Evolutionary conservation across 768 basidiomycete species (phyloP).

Genomic region (Hortiboletus flavorubellus): DNA sequence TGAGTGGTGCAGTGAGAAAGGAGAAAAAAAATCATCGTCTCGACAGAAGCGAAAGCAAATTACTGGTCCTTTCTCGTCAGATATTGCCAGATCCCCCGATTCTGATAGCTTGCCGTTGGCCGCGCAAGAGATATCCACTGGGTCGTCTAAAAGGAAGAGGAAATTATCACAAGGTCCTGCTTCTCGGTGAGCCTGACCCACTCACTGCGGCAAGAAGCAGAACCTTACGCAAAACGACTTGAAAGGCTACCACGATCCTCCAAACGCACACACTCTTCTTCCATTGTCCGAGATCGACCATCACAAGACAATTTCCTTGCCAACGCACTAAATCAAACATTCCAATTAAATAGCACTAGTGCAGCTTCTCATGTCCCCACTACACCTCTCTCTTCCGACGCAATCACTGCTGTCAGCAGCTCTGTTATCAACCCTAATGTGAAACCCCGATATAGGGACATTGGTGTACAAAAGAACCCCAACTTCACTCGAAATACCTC

Average conservation of each 20-base stretch:
- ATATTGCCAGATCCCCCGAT: neutral
- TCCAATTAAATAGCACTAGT: slow-evolving; percentile 21
- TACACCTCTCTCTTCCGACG: slow-evolving; percentile 4
- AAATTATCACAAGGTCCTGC: slow-evolving; percentile 20
- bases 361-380: slow-evolving; percentile 4
- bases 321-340: slow-evolving; percentile 29
- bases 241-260: slow-evolving; percentile 18
- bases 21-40: neutral
- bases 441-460: slow-evolving; percentile 15
- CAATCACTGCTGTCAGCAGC: slow-evolving; percentile 1
- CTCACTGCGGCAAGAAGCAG: slow-evolving; percentile 30
- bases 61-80: neutral
- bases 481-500: slow-evolving; percentile 19
- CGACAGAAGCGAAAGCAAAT: slow-evolving; percentile 15
- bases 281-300: neutral
- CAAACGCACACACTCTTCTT: neutral
- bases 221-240: slow-evolving; percentile 24
- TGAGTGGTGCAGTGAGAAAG: slow-evolving; percentile 6
- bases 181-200: slow-evolving; percentile 31
- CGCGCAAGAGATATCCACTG: neutral
- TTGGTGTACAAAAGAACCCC: slow-evolving; percentile 24
- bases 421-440: neutral
- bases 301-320: slow-evolving; percentile 15
- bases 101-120: neutral
- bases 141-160: slow-evolving; percentile 17